Percentiles rank a stretch among this genome's conserved stretches.
phyloP scores from a whole-genome alignment of 1,139 yeast genomes.

The Hyphopichia wangnamkhiaoensis region DNA sequence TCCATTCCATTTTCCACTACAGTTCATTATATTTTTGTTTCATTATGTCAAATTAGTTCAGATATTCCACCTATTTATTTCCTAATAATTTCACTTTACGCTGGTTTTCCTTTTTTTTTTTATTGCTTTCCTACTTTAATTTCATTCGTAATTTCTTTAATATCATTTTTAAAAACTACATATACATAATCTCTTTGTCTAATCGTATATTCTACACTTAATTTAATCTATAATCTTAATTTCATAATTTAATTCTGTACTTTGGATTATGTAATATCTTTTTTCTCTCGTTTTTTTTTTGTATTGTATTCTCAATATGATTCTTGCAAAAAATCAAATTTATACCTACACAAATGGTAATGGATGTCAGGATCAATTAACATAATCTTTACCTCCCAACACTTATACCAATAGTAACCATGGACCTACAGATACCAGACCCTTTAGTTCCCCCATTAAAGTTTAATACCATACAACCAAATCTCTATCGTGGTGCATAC shows the following conservation, averaged over 20 bases:
- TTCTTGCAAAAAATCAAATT: neutral
- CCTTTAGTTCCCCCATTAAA: conserved; percentile 77
- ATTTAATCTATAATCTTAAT: no score
- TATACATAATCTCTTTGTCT: no score
- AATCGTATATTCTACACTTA: no score
- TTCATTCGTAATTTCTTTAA: neutral
- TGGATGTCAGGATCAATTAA: neutral
- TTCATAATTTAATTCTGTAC: no score
- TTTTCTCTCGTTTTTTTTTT: no score
- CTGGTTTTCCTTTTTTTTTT: neutral
- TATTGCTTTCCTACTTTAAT: neutral
- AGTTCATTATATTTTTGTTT: neutral
- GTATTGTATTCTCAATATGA: neutral
- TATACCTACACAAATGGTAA: neutral
- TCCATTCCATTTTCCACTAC: neutral
- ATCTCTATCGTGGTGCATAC: conserved; percentile 80
- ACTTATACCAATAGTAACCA: conserved; percentile 5
- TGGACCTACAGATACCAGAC: conserved; percentile 28
- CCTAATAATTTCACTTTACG: neutral
- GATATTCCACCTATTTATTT: neutral
- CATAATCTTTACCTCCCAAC: neutral
- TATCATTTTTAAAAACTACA: no score
- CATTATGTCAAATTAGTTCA: neutral
- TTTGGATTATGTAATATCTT: no score
- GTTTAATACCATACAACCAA: conserved; percentile 69